Evolutionary conservation across 441 rosid genomes (phyloP).

Genomic region (Omphalea diandra): DNA sequence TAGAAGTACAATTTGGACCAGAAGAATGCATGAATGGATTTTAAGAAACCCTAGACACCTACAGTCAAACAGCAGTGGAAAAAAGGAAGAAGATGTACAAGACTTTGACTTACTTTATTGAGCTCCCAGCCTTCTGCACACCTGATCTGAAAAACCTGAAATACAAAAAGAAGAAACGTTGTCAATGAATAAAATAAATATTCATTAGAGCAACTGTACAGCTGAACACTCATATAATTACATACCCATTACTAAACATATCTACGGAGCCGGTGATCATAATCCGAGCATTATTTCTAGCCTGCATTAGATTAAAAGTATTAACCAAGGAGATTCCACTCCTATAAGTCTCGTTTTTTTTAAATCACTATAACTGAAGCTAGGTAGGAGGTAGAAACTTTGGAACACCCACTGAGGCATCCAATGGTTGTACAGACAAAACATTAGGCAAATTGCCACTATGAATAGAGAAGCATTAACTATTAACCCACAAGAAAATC

Average conservation of each 20-base stretch:
- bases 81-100: background rate
- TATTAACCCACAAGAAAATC: background rate
- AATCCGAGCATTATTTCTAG: conserved; percentile 87
- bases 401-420: background rate
- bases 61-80: background rate
- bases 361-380: background rate
- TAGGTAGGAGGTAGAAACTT: background rate
- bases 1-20: background rate
- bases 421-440: background rate
- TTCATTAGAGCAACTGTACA: background rate
- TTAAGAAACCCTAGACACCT: background rate
- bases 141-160: conserved; percentile 68
- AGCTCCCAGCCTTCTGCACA: conserved; percentile 66
- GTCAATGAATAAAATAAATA: conserved; percentile 21
- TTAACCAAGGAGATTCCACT: conserved; percentile 19
- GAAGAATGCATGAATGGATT: background rate
- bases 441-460: background rate
- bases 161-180: conserved; percentile 14
- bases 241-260: conserved; percentile 69
- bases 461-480: background rate
- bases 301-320: conserved; percentile 43
- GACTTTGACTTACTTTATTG: conserved; percentile 45
- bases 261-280: conserved; percentile 71
- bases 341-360: background rate
- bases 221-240: conserved; percentile 16